Percentiles rank a stretch among this genome's conserved stretches.
Evolutionary conservation across 2,329 filamentous ascomycete genomes (phyloP).

Genomic region (Fusarium newnesense): DNA sequence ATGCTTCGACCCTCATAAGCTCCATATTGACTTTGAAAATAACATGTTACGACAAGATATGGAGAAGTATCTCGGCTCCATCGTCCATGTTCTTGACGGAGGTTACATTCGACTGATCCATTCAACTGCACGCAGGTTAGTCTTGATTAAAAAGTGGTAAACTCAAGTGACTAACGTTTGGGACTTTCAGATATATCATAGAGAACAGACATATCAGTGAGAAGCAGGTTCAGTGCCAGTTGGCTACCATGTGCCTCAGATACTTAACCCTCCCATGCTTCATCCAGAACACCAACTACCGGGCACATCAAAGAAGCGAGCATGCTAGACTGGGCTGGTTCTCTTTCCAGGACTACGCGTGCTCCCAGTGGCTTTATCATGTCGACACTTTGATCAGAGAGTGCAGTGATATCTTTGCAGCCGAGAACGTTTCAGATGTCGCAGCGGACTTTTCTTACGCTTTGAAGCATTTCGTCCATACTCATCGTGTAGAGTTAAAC

Average conservation of each 20-base stretch:
- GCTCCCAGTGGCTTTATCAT: slow-evolving; percentile 1
- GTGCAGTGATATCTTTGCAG: too few relatives aligned
- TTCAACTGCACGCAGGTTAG: background rate
- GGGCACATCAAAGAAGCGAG: background rate
- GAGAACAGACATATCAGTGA: background rate
- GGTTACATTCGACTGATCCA: background rate
- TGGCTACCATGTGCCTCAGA: background rate
- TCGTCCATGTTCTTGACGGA: background rate
- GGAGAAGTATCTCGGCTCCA: slow-evolving; percentile 6
- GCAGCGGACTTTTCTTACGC: too few relatives aligned
- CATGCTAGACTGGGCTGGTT: background rate
- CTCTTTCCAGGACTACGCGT: slow-evolving; percentile 1
- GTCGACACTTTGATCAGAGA: background rate
- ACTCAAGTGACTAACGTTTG: accelerated
- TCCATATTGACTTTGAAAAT: background rate
- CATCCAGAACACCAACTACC: accelerated
- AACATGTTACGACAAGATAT: background rate
- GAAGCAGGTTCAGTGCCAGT: background rate
- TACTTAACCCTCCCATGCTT: background rate
- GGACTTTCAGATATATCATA: background rate
- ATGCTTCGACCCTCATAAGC: background rate
- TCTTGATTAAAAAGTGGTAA: accelerated
- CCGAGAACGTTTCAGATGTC: too few relatives aligned
- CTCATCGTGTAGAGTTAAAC: too few relatives aligned
- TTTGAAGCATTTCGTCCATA: too few relatives aligned